These are phyloP conservation scores for Scenedesmus sp. DNA, from an alignment of 163 green algal species.

Conservation along the genomic window DNA sequence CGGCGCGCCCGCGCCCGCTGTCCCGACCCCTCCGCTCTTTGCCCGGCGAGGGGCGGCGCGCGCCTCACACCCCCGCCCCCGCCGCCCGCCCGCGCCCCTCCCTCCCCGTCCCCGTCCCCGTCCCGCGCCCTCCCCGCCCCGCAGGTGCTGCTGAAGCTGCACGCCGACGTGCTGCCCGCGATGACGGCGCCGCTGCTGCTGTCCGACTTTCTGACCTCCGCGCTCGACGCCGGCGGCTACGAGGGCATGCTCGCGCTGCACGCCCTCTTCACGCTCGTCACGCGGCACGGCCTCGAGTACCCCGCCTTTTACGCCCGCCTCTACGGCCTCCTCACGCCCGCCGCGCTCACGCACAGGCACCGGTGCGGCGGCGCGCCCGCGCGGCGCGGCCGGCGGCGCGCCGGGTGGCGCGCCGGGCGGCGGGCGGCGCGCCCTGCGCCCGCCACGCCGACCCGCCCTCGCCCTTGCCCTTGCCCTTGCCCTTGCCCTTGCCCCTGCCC, in stretches of 20 bases:
- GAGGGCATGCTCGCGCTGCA: conserved; percentile 92
- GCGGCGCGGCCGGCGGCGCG: not conserved
- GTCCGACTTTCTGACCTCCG: conserved; percentile 81
- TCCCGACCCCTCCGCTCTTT: too few species aligned
- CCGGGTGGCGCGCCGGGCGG: too few species aligned
- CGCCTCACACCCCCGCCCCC: too few species aligned
- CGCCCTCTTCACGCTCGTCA: conserved; percentile 93
- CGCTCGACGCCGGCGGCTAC: conserved; percentile 71
- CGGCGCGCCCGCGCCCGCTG: not conserved
- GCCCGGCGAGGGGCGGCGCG: too few species aligned
- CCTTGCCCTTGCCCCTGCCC: too few species aligned
- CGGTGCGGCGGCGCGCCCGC: conserved; percentile 9
- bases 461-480: too few species aligned
- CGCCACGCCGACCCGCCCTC: too few species aligned
- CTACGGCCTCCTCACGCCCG: conserved; percentile 84
- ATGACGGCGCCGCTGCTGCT: conserved; percentile 85
- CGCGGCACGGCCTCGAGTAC: conserved; percentile 93
- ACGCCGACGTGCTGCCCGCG: conserved; percentile 78
- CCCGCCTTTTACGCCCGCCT: conserved; percentile 90
- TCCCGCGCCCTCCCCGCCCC: not conserved
- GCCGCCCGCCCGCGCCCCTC: not conserved
- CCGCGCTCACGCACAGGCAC: conserved; percentile 59
- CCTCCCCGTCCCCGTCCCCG: not conserved
- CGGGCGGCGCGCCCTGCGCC: too few species aligned
- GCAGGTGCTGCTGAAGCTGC: conserved; percentile 72